A percentile compares a stretch with the other conserved stretches of the same genome.
Evolutionary conservation across 2,329 filamentous ascomycete genomes (phyloP).

Genomic region (Lasiodiplodia sp.): DNA sequence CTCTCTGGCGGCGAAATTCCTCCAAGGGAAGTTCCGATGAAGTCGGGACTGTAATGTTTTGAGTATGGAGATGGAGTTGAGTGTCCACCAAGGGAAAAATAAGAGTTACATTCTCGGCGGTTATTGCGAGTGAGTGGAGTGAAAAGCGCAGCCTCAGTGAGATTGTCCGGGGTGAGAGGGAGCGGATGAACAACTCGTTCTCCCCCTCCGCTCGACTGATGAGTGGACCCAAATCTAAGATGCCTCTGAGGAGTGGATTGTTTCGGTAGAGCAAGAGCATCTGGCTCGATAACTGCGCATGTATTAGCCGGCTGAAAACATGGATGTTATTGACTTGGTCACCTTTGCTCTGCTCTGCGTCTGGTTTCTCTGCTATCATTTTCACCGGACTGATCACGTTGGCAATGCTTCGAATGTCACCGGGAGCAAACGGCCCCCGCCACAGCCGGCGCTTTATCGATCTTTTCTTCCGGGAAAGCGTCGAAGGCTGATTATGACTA

Average conservation of each 20-base stretch:
- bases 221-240: background rate
- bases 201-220: background rate
- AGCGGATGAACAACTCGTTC: background rate
- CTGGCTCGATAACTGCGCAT: background rate
- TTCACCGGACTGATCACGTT: constrained; percentile 9
- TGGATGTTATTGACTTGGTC: background rate
- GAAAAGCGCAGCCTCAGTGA: background rate
- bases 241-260: background rate
- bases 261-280: background rate
- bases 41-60: constrained; percentile 19
- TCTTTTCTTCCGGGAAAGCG: background rate
- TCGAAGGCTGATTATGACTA: background rate
- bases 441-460: constrained; percentile 22
- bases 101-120: constrained; percentile 16
- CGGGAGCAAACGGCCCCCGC: constrained; percentile 2
- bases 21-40: constrained; percentile 11
- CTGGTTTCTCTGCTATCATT: background rate
- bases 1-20: constrained; percentile 5
- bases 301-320: background rate
- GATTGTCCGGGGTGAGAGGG: background rate
- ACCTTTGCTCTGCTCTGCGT: background rate
- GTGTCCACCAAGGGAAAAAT: background rate
- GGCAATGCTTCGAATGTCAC: constrained; percentile 19
- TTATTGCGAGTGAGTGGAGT: background rate
- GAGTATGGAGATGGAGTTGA: background rate